A percentile compares a stretch with the other conserved stretches of the same genome.
phyloP scores from a whole-genome alignment of 139 green algal species.

The Monoraphidium neglectum region DNA sequence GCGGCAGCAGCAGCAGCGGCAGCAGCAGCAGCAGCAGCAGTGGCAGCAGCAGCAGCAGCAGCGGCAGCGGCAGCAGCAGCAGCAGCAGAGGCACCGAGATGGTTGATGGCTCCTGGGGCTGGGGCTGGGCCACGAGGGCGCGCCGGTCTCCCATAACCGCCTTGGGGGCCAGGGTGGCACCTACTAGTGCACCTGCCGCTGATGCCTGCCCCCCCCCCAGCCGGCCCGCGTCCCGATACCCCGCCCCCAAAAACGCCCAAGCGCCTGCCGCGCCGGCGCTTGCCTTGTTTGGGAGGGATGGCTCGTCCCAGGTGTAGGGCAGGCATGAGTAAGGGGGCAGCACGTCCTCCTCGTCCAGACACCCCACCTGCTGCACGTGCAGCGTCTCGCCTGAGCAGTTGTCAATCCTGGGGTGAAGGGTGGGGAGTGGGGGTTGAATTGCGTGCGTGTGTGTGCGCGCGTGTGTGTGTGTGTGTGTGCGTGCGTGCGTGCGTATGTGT shows the following conservation, averaged over 20 bases:
- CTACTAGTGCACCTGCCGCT: too few species aligned
- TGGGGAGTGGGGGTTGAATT: background rate
- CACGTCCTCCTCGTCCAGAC: conserved; percentile 73
- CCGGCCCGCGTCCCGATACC: too few species aligned
- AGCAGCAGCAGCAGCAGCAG: background rate
- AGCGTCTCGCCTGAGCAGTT: conserved; percentile 80
- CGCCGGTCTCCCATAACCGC: too few species aligned
- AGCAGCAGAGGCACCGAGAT: background rate
- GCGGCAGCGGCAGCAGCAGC: background rate
- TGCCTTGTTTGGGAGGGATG: conserved; percentile 51
- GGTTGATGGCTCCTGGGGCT: background rate
- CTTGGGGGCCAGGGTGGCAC: too few species aligned
- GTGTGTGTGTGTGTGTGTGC: too few species aligned
- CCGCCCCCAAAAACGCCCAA: too few species aligned
- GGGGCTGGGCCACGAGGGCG: too few species aligned
- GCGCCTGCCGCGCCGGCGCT: too few species aligned
- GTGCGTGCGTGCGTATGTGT: too few species aligned
- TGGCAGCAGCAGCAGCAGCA: background rate
- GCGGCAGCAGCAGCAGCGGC: background rate
- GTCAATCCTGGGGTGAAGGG: conserved; percentile 78
- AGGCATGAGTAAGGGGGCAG: conserved; percentile 80
- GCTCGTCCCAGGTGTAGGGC: conserved; percentile 89
- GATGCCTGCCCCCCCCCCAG: too few species aligned
- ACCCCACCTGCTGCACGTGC: conserved; percentile 63
- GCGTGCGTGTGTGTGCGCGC: background rate